Evolutionary conservation across 345 rosid species (phyloP).

Genomic region (Bruguiera gymnorhiza): DNA sequence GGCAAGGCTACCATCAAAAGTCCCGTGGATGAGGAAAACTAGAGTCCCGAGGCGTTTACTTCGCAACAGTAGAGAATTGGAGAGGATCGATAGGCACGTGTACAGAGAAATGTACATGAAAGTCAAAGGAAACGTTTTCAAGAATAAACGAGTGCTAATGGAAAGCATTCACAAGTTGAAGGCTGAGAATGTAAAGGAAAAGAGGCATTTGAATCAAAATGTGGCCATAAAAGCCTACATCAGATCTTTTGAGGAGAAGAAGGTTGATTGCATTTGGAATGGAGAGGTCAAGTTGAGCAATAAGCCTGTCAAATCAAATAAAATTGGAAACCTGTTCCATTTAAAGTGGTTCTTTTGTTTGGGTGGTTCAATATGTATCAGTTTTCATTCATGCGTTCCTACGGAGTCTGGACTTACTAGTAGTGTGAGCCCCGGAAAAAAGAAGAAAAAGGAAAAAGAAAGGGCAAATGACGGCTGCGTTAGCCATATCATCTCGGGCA

Average conservation of each 20-base stretch:
- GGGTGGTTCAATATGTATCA: no score
- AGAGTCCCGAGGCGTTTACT: constrained; percentile 12
- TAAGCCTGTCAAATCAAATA: no score
- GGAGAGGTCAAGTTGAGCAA: neutral
- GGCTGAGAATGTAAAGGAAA: constrained; percentile 11
- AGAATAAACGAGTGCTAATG: constrained; percentile 17
- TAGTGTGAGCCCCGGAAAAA: no score
- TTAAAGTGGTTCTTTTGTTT: no score
- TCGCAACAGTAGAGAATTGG: constrained; percentile 6
- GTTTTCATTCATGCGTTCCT: no score
- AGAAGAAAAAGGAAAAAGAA: no score
- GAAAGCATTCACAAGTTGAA: constrained; percentile 18
- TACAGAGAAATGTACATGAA: constrained; percentile 5
- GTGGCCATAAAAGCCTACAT: constrained; percentile 10
- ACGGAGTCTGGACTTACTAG: no score
- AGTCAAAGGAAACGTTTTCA: constrained; percentile 6
- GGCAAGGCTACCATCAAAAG: constrained; percentile 17
- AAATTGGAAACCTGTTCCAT: no score
- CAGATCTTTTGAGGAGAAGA: constrained; percentile 1
- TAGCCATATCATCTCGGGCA: no score
- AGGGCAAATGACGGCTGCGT: no score
- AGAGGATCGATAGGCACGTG: constrained; percentile 15
- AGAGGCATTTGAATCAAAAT: constrained; percentile 2
- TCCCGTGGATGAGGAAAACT: constrained; percentile 19
- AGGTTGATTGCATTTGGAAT: neutral